Evolutionary conservation across 2,329 filamentous ascomycete species (phyloP), one percentile per base, ranked within the genome.

Genomic region (Penicillium sp.): DNA sequence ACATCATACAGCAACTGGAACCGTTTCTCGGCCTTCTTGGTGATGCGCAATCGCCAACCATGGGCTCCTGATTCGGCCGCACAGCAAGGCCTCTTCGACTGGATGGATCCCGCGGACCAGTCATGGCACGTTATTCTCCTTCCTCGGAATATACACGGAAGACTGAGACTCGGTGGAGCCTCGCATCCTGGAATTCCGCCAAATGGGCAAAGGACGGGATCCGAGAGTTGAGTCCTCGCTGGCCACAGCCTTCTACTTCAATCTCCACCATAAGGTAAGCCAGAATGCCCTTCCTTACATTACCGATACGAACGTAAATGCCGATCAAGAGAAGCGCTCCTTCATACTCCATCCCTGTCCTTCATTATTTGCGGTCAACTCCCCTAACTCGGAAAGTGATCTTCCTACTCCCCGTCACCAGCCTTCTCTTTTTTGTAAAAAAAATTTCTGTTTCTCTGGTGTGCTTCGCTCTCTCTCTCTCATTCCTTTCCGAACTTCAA

Each of bases 401-500:
- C 57, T 49, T 51, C 56, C 28, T 18, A 38, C 18, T 21, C 29
- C 41, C 24, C 6, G 15, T 56, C n/a, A 49, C 43, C 46, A 54
- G 46, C 47, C 18, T 23, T 42, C 13, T 34, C 21, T 18, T 28
- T 49, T 42, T 41, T 10, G n/a, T n/a, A n/a, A n/a, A 46, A 42
- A 28, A 28, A 7, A 3, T 28, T 45, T 56, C 56, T 54, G 18
- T 21, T 21, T 2, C 18, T 21, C 18, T 21, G 18, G 3, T 21
- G 18, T 55, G 36, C 49, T 56, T 58, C 49, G 56, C 57, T 50
- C 58, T 57, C 58, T 50, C 58, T 57, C 58, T 49, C 47, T 51
- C 61, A 67, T 67, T 66, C 64, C 61, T 63, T 63, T 62, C 47
- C 60, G 16, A 10, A 39, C 56, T 62, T 64, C 57, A 52, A 51